phyloP scores from a whole-genome alignment of 176 grass and related monocot species.

The Secale cereale region DNA sequence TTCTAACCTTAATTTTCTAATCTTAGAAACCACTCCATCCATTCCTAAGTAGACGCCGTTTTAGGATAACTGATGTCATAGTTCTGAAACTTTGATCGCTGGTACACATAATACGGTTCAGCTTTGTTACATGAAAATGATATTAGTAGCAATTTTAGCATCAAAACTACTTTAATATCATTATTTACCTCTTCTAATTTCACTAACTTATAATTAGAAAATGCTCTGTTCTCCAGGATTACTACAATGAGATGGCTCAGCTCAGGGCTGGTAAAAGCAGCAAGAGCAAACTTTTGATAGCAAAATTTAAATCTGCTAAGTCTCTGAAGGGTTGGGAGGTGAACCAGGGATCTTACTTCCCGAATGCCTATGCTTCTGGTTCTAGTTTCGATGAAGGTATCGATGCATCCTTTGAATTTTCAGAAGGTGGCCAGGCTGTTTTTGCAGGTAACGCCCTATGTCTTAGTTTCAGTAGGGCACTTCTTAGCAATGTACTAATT shows the following conservation, averaged over 20 bases:
- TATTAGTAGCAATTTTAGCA: neutral
- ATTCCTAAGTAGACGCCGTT: neutral
- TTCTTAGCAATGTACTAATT: neutral
- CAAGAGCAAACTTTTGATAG: slow-evolving; percentile 94
- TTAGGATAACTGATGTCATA: neutral
- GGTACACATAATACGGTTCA: neutral
- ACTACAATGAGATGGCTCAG: slow-evolving; percentile 86
- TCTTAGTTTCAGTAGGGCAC: no score
- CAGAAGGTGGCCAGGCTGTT: slow-evolving; percentile 55
- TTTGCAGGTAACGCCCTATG: slow-evolving; percentile 62
- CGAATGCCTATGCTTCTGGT: slow-evolving; percentile 52
- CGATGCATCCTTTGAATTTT: slow-evolving; percentile 81
- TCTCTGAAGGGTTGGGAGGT: slow-evolving; percentile 79
- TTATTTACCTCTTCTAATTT: neutral
- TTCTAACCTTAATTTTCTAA: slow-evolving; percentile 7
- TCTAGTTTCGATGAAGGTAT: slow-evolving; percentile 75
- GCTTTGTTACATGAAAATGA: neutral
- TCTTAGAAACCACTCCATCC: neutral
- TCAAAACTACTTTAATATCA: neutral
- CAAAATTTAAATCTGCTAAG: slow-evolving; percentile 89
- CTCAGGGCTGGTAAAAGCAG: slow-evolving; percentile 98
- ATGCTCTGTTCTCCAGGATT: slow-evolving; percentile 61
- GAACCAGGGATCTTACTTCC: slow-evolving; percentile 70
- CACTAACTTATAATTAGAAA: neutral
- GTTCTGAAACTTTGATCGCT: neutral